Evolutionary conservation across 768 basidiomycete genomes (phyloP).

Genomic region (Lactarius sp.): DNA sequence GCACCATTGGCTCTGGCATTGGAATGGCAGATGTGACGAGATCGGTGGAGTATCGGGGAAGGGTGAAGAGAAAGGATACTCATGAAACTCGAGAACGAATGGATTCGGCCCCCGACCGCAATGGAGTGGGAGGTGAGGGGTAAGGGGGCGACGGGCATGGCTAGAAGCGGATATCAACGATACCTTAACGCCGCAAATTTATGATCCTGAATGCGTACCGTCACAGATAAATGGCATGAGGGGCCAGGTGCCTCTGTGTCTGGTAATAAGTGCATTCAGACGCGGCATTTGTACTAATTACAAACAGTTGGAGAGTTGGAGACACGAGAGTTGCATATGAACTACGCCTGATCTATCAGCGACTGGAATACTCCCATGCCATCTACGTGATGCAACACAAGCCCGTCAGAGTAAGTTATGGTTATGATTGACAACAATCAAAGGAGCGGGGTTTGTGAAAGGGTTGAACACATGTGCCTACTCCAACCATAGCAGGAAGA

Average conservation of each 20-base stretch:
- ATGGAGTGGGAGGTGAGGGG: background rate
- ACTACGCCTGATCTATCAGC: background rate
- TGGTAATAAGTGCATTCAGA: background rate
- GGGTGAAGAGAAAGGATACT: background rate
- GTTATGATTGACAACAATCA: background rate
- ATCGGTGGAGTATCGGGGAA: background rate
- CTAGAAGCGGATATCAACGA: background rate
- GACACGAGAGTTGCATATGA: background rate
- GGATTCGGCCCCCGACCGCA: background rate
- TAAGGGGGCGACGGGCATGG: background rate
- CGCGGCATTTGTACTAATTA: background rate
- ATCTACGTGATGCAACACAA: background rate
- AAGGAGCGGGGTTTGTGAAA: background rate
- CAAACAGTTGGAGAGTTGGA: background rate
- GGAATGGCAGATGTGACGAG: background rate
- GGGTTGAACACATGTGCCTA: background rate
- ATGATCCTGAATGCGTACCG: background rate
- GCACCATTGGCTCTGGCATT: background rate
- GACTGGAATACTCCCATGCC: background rate
- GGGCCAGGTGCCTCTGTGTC: background rate
- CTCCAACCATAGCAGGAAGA: conserved; percentile 4
- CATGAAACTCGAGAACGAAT: background rate
- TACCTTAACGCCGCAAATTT: background rate
- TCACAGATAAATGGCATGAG: background rate
- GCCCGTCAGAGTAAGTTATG: background rate